These are phyloP conservation scores for Wallacemonas sp. DNA, from an alignment of 208 protist genomes.

Conservation along the genomic window DNA sequence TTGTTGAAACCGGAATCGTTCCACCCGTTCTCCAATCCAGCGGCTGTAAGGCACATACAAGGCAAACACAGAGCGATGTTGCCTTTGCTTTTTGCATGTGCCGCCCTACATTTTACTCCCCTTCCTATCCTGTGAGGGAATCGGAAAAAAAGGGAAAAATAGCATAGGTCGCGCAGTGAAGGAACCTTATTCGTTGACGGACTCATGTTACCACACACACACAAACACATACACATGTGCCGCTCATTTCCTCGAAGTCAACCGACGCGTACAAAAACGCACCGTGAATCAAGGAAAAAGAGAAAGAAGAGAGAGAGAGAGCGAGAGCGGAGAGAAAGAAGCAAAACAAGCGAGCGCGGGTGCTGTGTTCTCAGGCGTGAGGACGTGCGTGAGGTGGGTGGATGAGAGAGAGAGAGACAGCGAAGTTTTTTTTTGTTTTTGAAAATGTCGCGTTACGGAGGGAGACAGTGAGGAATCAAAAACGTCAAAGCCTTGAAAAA, in stretches of 20 bases:
- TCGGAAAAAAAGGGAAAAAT: constrained; percentile 17
- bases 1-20: neutral
- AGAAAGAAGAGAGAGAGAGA: constrained; percentile 10
- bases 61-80: neutral
- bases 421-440: too few species aligned
- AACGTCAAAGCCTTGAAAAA: neutral
- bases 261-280: neutral
- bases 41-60: neutral
- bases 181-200: neutral
- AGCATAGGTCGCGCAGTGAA: constrained; percentile 6
- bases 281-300: neutral
- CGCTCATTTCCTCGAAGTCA: neutral
- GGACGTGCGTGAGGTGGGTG: too few species aligned
- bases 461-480: too few species aligned
- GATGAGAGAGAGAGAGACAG: too few species aligned
- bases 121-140: constrained; percentile 11
- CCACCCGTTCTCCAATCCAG: neutral
- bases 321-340: too few species aligned
- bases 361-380: too few species aligned
- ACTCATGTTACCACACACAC: neutral
- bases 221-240: constrained; percentile 19
- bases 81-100: too few species aligned
- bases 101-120: constrained; percentile 13
- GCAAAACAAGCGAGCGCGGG: too few species aligned
- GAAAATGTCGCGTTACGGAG: too few species aligned